Percentiles rank a stretch among this genome's conserved stretches.
Evolutionary conservation across 192 early-diverging fungal species (phyloP).

Genomic region (Linnemannia elongata): DNA sequence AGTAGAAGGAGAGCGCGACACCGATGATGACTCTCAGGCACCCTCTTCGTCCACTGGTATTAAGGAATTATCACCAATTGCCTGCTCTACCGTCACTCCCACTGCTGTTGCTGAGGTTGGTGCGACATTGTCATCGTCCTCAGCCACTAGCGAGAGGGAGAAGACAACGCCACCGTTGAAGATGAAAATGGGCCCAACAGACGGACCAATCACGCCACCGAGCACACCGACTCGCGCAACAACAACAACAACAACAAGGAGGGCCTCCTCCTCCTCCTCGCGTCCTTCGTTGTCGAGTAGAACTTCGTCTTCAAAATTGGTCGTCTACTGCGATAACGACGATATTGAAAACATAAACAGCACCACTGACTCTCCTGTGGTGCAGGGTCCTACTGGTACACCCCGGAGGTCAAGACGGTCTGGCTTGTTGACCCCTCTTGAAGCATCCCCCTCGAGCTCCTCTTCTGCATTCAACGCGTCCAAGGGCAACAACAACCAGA

Average conservation of each 20-base stretch:
- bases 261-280: neutral
- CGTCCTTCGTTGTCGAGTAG: neutral
- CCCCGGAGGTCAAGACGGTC: slow-evolving; percentile 15
- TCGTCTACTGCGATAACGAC: neutral
- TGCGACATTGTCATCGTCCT: neutral
- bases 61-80: neutral
- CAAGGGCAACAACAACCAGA: slow-evolving; percentile 11
- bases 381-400: neutral
- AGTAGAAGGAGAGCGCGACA: neutral
- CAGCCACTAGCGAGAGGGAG: neutral
- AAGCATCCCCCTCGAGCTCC: slow-evolving; percentile 1
- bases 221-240: slow-evolving; percentile 35
- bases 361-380: neutral
- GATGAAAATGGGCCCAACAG: neutral
- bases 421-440: neutral
- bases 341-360: neutral
- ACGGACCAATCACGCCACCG: slow-evolving; percentile 25
- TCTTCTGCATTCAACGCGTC: neutral
- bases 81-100: neutral
- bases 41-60: neutral
- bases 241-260: neutral
- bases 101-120: neutral
- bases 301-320: neutral
- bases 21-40: neutral
- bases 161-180: slow-evolving; percentile 3